phyloP scores from a whole-genome alignment of 2,329 filamentous ascomycete genomes.

The Microcyclosporella mali region DNA sequence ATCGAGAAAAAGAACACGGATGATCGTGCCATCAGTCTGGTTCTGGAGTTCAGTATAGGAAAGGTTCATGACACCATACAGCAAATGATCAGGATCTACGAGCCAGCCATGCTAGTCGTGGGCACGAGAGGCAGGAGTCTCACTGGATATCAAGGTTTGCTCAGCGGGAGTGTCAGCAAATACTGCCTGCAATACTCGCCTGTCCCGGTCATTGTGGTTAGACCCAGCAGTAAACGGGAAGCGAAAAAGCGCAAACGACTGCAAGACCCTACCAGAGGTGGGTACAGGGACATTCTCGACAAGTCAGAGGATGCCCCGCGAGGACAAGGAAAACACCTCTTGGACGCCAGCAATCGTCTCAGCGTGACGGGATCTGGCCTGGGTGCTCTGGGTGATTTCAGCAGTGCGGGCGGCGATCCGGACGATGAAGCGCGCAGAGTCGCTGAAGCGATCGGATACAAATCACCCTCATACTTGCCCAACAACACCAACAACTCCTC shows the following conservation, averaged over 20 bases:
- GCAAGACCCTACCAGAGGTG: slow-evolving; percentile 67
- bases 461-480: slow-evolving; percentile 5
- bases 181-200: slow-evolving; percentile 92
- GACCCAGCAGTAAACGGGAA: slow-evolving; percentile 77
- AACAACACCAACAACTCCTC: slow-evolving; percentile 3
- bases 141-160: slow-evolving; percentile 76
- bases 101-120: slow-evolving; percentile 84
- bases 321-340: slow-evolving; percentile 47
- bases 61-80: slow-evolving; percentile 89
- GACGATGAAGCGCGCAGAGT: slow-evolving; percentile 36
- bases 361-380: slow-evolving; percentile 38
- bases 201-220: slow-evolving; percentile 85
- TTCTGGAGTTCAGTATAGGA: slow-evolving; percentile 81
- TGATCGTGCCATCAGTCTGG: slow-evolving; percentile 76
- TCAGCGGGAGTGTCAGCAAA: slow-evolving; percentile 86
- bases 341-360: slow-evolving; percentile 46
- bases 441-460: slow-evolving; percentile 35
- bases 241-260: slow-evolving; percentile 85
- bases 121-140: slow-evolving; percentile 80
- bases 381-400: slow-evolving; percentile 28
- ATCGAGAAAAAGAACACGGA: slow-evolving; percentile 76
- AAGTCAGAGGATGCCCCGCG: slow-evolving; percentile 43
- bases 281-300: slow-evolving; percentile 71
- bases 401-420: slow-evolving; percentile 19
- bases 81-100: slow-evolving; percentile 84